Evolutionary conservation across 2,329 filamentous ascomycete genomes (phyloP).

Genomic region (Fusarium sp.): DNA sequence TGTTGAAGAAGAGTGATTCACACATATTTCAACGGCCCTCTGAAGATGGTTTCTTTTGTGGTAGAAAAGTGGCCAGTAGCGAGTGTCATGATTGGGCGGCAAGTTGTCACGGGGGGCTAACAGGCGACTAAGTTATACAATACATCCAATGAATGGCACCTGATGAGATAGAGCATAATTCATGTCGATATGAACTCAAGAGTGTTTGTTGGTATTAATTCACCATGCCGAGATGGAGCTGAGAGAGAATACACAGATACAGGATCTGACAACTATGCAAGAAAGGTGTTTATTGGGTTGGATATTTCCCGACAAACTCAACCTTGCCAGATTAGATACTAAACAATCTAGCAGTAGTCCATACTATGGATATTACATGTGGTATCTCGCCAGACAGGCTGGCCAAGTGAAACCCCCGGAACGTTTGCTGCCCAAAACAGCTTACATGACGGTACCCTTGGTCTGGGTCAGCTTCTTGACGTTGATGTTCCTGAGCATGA

Average conservation of each 20-base stretch:
- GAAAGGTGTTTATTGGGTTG: background rate
- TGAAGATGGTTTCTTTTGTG: background rate
- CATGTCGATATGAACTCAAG: background rate
- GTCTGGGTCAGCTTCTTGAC: constrained; percentile 47
- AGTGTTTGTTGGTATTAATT: background rate
- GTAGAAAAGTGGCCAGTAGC: background rate
- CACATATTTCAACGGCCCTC: background rate
- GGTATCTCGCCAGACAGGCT: background rate
- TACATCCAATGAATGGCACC: background rate
- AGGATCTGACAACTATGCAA: background rate
- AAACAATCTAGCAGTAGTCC: background rate
- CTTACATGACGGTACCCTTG: constrained; percentile 47
- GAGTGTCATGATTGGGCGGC: background rate
- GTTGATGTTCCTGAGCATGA: constrained; percentile 48
- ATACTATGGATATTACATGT: background rate
- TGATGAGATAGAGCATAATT: background rate
- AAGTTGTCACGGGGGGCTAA: background rate
- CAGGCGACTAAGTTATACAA: background rate
- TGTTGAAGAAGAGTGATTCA: background rate
- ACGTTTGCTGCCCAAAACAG: background rate
- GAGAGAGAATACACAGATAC: background rate
- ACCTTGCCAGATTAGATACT: constrained; percentile 4
- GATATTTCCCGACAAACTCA: background rate
- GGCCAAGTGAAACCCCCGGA: background rate
- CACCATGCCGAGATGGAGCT: background rate